Evolutionary conservation across 306 rosid species (phyloP).

Genomic region (Ormosia emarginata): DNA sequence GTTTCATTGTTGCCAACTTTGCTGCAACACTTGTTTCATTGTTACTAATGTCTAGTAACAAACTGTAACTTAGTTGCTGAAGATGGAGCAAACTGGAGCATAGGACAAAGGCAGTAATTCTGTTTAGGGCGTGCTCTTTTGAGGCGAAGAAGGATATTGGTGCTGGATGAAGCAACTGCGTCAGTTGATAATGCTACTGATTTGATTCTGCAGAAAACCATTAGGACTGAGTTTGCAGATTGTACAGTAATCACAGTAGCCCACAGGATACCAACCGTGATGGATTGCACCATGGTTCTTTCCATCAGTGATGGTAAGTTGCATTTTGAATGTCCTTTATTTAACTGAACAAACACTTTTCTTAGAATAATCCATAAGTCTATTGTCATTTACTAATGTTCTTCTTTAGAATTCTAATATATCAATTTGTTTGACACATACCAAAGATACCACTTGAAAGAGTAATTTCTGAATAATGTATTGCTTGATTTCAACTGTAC

Average conservation of each 20-base stretch:
- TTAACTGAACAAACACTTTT: background rate
- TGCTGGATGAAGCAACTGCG: slow-evolving; percentile 71
- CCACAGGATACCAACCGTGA: slow-evolving; percentile 65
- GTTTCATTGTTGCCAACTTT: background rate
- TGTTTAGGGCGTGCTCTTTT: slow-evolving; percentile 64
- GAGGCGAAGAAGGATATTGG: slow-evolving; percentile 52
- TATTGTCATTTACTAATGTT: background rate
- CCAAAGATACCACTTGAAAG: no score
- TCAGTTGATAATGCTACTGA: slow-evolving; percentile 37
- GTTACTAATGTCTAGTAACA: background rate
- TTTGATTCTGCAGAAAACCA: no score
- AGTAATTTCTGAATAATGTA: no score
- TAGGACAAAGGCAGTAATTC: slow-evolving; percentile 66
- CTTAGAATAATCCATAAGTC: no score
- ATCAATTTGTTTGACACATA: background rate
- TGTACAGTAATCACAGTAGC: slow-evolving; percentile 60
- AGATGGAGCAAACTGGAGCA: slow-evolving; percentile 67
- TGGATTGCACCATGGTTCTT: slow-evolving; percentile 68
- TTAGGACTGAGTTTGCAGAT: slow-evolving; percentile 17
- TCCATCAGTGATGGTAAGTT: slow-evolving; percentile 15
- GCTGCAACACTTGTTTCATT: background rate
- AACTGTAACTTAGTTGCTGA: slow-evolving; percentile 40
- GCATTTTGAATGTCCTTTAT: background rate
- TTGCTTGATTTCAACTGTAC: no score
- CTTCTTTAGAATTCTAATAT: background rate